Evolutionary conservation across 345 rosid genomes (phyloP), one percentile per base, ranked within the genome.

Genomic region (Isatis tinctoria): DNA sequence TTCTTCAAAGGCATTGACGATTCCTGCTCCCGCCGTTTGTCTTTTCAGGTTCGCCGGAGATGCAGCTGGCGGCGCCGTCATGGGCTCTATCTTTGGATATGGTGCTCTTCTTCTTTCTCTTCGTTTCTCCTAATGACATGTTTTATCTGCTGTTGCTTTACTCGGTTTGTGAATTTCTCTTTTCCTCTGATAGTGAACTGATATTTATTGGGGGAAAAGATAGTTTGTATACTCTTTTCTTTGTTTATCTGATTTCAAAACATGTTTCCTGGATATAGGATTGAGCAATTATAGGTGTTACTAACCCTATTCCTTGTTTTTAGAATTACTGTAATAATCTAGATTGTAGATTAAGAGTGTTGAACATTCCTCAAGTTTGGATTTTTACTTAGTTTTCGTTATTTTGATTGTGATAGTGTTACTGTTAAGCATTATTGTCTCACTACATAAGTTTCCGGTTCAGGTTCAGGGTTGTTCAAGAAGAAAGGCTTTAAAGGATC

Each of bases 61-160:
- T 83, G 77, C 98, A 54, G 88, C 87, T 33, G 88, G 86, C n/a
- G 99, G 99, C 60, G 94, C 94, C 51, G 75, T 95, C 59, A 85
- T 87, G 92, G 97, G 98, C 70, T 86, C 96, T 67, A 83, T 92
- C 58, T 88, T 88, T 64, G 97, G 97, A 69, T 92, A 82, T 66
- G 98, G 99, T 92, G 11, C 27, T 10, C 8, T 2, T 52, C 22
- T 5, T 41, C 10, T 44, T 35, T 49, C 44, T 69, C 64, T 24
- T 28, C 37, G 4, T 40, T 17, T 35, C 65, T 54, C 22, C 13
- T 60, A 4, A 4, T 70, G 17, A 27, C 3, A 67, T n/a, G 0
- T 45, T 69, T 66, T 22, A 36, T 8, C 24, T 18, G 59, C 4
- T 52, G 24, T 10, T 67, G 17, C 47, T 47, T 33, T 59, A 13